These are phyloP conservation scores for Zopfochytrium polystomum DNA, from an alignment of 371 early-diverging fungal species.

Conservation along the genomic window DNA sequence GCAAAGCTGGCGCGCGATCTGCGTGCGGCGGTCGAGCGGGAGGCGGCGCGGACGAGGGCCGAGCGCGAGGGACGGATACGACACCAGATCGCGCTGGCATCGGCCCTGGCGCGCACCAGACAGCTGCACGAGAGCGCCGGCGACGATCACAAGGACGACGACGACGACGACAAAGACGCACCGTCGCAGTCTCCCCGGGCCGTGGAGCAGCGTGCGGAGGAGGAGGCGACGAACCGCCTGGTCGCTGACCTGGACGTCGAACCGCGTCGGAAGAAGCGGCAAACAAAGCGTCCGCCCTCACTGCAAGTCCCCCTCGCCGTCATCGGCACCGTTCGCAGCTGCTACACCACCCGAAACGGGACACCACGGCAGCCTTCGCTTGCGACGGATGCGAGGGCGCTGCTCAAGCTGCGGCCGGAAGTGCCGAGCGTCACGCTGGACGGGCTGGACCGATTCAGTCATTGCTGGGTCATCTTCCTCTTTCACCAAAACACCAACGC, in stretches of 20 bases:
- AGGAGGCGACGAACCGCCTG: too few relatives aligned
- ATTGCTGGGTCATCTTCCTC: constrained; percentile 24
- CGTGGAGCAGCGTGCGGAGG: neutral
- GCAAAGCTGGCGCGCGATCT: too few relatives aligned
- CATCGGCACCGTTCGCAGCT: constrained; percentile 9
- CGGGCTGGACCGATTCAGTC: constrained; percentile 3
- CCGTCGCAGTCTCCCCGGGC: too few relatives aligned
- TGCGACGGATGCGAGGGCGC: constrained; percentile 11
- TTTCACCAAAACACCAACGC: constrained; percentile 23
- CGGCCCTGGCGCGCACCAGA: neutral
- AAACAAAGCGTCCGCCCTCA: neutral
- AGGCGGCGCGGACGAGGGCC: constrained; percentile 7
- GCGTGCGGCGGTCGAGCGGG: neutral
- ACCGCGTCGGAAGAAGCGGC: too few relatives aligned
- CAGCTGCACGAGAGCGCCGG: neutral
- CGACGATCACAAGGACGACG: neutral
- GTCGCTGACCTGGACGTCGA: too few relatives aligned
- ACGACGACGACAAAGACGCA: neutral
- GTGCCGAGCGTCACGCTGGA: constrained; percentile 8
- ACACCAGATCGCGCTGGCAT: constrained; percentile 10
- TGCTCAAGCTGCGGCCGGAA: constrained; percentile 7
- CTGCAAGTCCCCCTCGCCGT: neutral
- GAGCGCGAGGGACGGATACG: constrained; percentile 20
- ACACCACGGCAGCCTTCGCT: constrained; percentile 19
- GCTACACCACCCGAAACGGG: constrained; percentile 12